These are phyloP conservation scores for Paramecium octaurelia DNA, from an alignment of 73 alveolate genomes.

Conservation along the genomic window DNA sequence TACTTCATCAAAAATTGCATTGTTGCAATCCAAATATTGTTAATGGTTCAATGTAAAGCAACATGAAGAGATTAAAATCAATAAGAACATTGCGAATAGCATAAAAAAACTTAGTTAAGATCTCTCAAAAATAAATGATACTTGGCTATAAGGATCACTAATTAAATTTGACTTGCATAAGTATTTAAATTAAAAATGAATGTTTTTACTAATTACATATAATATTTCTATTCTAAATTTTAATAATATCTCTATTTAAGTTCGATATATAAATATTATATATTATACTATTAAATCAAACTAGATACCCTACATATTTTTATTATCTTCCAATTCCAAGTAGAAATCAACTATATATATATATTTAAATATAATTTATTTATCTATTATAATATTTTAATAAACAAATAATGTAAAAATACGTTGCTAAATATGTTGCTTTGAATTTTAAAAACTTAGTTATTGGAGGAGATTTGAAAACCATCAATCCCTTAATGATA, in stretches of 20 bases:
- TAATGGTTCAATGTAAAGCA: background rate
- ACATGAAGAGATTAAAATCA: background rate
- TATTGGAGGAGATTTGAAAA: background rate
- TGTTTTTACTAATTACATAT: background rate
- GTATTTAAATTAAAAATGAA: background rate
- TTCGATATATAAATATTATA: background rate
- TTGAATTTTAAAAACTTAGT: background rate
- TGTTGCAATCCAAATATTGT: background rate
- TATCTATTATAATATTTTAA: background rate
- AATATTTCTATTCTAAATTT: no score
- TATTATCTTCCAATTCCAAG: background rate
- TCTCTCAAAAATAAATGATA: background rate
- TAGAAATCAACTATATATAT: background rate
- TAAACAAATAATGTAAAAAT: constrained; percentile 19
- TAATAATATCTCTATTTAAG: no score
- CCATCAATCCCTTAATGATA: background rate
- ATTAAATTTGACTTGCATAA: background rate
- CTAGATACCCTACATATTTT: background rate
- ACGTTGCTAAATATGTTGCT: background rate
- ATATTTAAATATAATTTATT: background rate
- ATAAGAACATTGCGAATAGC: no score
- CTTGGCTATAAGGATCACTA: constrained; percentile 14
- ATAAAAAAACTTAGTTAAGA: background rate
- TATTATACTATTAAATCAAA: background rate
- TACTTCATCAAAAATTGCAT: background rate